Evolutionary conservation across 1,284 basidiomycete genomes (phyloP).

Genomic region (Leccinum olivaceoglutinosum): DNA sequence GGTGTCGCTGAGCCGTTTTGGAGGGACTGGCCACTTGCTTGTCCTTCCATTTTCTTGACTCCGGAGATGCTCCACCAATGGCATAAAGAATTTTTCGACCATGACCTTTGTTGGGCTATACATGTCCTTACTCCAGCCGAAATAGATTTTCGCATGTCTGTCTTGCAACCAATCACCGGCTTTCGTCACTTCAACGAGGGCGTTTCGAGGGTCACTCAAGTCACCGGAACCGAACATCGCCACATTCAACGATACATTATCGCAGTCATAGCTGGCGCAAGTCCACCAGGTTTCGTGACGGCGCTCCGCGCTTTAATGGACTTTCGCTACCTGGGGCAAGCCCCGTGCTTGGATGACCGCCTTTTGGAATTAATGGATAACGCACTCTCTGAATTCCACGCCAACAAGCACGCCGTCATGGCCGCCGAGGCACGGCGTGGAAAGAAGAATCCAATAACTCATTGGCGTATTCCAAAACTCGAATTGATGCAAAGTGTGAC

Average conservation of each 20-base stretch:
- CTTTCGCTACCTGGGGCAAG: neutral
- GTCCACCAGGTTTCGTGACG: neutral
- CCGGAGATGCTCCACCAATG: neutral
- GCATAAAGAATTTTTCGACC: neutral
- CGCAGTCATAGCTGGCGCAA: neutral
- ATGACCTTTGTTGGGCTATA: neutral
- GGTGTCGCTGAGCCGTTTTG: neutral
- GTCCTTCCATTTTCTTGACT: neutral
- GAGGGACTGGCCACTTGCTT: neutral
- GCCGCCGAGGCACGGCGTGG: neutral
- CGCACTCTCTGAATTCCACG: neutral
- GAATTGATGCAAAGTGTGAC: neutral
- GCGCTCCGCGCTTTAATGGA: neutral
- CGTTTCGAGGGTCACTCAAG: neutral
- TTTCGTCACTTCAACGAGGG: neutral
- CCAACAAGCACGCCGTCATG: neutral
- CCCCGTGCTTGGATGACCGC: neutral
- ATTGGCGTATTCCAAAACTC: neutral
- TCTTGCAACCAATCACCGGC: neutral
- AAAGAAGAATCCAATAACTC: neutral
- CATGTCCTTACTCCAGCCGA: neutral
- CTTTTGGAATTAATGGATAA: neutral
- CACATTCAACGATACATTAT: neutral
- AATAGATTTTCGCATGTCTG: neutral
- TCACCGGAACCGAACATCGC: neutral